Conservation (phyloP, 2,329 filamentous ascomycete genomes). For the Arachnomyces sp. region DNA sequence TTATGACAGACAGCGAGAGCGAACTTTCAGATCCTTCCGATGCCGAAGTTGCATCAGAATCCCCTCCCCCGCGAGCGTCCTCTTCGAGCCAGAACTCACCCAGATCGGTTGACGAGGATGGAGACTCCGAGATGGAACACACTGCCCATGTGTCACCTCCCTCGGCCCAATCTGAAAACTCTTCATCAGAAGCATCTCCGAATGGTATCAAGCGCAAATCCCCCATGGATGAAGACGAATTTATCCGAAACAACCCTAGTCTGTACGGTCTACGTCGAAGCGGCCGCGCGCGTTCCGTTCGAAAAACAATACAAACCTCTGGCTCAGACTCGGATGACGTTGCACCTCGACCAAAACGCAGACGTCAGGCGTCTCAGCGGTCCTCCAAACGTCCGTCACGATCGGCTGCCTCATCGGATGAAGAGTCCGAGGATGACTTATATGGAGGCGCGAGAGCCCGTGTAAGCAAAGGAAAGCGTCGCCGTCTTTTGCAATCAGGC, state of each 20-base stretch:
- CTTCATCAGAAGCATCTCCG: slow-evolving; percentile 64
- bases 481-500: slow-evolving; percentile 60
- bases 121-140: slow-evolving; percentile 67
- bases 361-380: slow-evolving; percentile 47
- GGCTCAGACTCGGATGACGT: slow-evolving; percentile 69
- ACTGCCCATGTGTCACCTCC: slow-evolving; percentile 48
- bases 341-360: slow-evolving; percentile 35
- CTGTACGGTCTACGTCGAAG: slow-evolving; percentile 90
- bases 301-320: slow-evolving; percentile 56
- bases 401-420: slow-evolving; percentile 53
- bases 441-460: slow-evolving; percentile 72
- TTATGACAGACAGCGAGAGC: slow-evolving; percentile 57
- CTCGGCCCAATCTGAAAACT: slow-evolving; percentile 48
- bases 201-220: slow-evolving; percentile 67
- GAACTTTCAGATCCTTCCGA: slow-evolving; percentile 68
- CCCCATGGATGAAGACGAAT: slow-evolving; percentile 66
- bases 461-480: slow-evolving; percentile 66
- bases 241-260: slow-evolving; percentile 85
- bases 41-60: slow-evolving; percentile 45
- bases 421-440: slow-evolving; percentile 59
- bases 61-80: slow-evolving; percentile 22
- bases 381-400: slow-evolving; percentile 41
- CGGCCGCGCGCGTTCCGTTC: slow-evolving; percentile 57
- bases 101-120: slow-evolving; percentile 43
- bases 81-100: too few relatives aligned